These are phyloP conservation scores for Euphorbia pulcherrima DNA, from an alignment of 345 rosid species.

Conservation along the genomic window DNA sequence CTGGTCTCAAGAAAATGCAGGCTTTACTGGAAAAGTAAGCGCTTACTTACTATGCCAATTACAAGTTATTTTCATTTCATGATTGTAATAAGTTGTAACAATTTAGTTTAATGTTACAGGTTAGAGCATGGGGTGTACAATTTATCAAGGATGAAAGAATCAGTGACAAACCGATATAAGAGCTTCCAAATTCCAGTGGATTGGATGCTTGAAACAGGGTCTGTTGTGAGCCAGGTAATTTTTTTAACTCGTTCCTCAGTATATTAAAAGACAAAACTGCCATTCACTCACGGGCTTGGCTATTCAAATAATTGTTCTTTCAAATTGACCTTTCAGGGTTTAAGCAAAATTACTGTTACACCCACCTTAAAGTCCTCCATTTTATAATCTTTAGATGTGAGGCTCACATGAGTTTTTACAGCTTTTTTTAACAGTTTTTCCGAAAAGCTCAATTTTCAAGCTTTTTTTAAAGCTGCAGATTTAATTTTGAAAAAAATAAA, in stretches of 20 bases:
- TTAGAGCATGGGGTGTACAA: conserved; percentile 90
- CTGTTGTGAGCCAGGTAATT: conserved; percentile 72
- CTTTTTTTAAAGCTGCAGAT: too few relatives aligned
- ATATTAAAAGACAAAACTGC: background rate
- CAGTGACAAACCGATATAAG: conserved; percentile 61
- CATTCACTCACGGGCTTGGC: background rate
- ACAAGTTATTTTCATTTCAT: too few relatives aligned
- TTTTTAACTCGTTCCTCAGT: background rate
- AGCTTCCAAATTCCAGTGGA: conserved; percentile 70
- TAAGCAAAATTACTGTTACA: background rate
- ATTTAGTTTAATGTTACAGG: too few relatives aligned
- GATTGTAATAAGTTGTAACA: too few relatives aligned
- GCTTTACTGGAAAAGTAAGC: conserved; percentile 78
- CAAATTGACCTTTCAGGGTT: background rate
- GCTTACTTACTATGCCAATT: too few relatives aligned
- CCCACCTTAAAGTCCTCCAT: background rate
- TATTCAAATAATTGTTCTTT: conserved; percentile 1
- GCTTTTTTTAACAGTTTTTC: too few relatives aligned
- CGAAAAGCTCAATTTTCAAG: too few relatives aligned
- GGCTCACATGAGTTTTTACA: too few relatives aligned
- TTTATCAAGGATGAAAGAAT: conserved; percentile 86
- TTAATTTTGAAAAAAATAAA: too few relatives aligned
- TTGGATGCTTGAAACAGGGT: conserved; percentile 96
- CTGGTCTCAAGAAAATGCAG: conserved; percentile 92
- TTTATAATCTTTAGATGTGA: too few relatives aligned